phyloP scores from a whole-genome alignment of 176 grass and related monocot species.

The bread wheat (Triticum aestivum) region DNA sequence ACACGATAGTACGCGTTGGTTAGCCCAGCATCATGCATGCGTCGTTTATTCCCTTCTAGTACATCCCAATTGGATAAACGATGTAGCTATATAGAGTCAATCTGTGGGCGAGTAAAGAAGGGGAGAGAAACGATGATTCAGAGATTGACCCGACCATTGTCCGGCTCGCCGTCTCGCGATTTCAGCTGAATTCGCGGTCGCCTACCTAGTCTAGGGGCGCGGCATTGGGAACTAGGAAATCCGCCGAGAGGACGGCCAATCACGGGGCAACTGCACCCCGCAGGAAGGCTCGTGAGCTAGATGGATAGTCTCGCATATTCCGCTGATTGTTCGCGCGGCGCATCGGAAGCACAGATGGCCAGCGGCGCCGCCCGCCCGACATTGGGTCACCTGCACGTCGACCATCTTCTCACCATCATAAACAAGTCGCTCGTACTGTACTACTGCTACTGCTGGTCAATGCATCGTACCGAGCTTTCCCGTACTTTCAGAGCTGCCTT shows the following conservation, averaged over 20 bases:
- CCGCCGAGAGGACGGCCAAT: too few relatives aligned
- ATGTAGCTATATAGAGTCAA: neutral
- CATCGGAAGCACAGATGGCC: slow-evolving; percentile 24
- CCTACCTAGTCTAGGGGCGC: neutral
- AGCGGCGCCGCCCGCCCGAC: slow-evolving; percentile 14
- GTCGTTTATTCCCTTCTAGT: neutral
- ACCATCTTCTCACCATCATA: too few relatives aligned
- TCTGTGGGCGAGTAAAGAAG: neutral
- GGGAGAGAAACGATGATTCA: too few relatives aligned
- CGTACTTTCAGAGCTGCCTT: slow-evolving; percentile 25
- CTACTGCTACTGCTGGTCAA: too few relatives aligned
- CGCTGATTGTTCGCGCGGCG: slow-evolving; percentile 7
- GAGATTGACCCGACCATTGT: neutral
- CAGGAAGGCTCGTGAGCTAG: neutral
- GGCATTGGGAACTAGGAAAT: slow-evolving; percentile 35
- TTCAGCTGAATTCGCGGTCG: neutral
- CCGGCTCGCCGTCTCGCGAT: slow-evolving; percentile 8
- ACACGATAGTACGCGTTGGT: neutral
- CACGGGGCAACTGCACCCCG: too few relatives aligned
- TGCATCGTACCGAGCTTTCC: neutral
- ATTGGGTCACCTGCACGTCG: neutral
- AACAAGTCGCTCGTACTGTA: too few relatives aligned
- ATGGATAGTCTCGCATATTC: slow-evolving; percentile 24
- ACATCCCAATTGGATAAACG: neutral
- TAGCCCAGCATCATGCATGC: neutral